These are phyloP conservation scores for Trametes punicea DNA, from an alignment of 768 basidiomycete genomes.

Conservation along the genomic window DNA sequence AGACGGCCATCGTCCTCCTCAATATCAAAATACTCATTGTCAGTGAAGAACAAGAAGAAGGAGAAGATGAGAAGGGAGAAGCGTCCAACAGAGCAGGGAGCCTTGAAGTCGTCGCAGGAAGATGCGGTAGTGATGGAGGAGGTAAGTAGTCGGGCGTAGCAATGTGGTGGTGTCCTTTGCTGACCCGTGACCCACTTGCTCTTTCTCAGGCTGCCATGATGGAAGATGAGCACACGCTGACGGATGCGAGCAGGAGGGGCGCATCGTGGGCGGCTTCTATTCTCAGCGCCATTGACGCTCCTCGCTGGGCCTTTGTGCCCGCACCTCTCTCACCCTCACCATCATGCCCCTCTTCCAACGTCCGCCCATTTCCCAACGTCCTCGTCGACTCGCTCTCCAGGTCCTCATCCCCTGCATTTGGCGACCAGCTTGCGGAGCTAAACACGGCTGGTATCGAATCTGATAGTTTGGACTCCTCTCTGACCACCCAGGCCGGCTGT, in stretches of 20 bases:
- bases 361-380: background rate
- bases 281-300: background rate
- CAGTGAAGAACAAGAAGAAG: background rate
- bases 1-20: background rate
- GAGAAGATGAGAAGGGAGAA: background rate
- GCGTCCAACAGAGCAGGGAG: background rate
- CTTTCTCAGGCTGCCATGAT: background rate
- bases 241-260: background rate
- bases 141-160: background rate
- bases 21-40: background rate
- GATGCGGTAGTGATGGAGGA: background rate
- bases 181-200: background rate
- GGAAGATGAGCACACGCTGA: background rate
- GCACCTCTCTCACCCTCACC: background rate
- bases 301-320: background rate
- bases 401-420: background rate
- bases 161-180: background rate
- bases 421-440: background rate
- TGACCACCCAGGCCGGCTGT: background rate
- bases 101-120: background rate
- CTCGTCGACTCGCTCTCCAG: background rate
- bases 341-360: background rate
- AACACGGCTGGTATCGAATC: background rate
- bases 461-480: background rate
- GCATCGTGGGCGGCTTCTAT: background rate